These are phyloP conservation scores for Dryadomyces quercus-mongolicae DNA, from an alignment of 2,329 filamentous ascomycete genomes.

Conservation along the genomic window DNA sequence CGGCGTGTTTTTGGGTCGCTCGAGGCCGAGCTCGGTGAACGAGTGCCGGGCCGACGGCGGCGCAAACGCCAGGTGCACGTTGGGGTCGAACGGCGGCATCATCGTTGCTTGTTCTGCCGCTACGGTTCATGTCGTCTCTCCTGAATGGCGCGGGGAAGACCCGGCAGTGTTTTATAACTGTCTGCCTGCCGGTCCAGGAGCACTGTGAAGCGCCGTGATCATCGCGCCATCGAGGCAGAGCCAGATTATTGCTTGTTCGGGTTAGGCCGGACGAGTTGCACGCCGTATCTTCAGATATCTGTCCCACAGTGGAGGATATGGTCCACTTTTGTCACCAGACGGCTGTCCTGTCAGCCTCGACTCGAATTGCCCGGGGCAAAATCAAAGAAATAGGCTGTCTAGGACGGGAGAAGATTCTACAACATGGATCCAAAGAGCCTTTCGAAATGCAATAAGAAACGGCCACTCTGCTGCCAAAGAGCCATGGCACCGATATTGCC, in stretches of 20 bases:
- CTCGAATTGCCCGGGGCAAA: too few species aligned
- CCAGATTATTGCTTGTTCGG: not conserved
- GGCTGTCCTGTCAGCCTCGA: too few species aligned
- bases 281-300: too few species aligned
- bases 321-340: too few species aligned
- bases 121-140: not conserved
- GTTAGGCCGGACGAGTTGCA: not conserved
- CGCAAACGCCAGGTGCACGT: constrained; percentile 1
- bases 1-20: not conserved
- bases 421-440: too few species aligned
- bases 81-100: not conserved
- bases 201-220: not conserved
- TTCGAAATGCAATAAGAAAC: too few species aligned
- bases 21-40: not conserved
- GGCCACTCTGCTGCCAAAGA: too few species aligned
- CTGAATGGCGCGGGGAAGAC: not conserved
- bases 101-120: not conserved
- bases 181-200: too few species aligned
- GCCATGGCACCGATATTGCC: too few species aligned
- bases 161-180: not conserved
- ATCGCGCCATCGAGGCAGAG: not conserved
- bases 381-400: too few species aligned
- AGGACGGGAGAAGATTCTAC: too few species aligned
- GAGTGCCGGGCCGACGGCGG: not conserved
- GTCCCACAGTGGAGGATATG: too few species aligned